Conservation (phyloP, 2,329 filamentous ascomycete species). For the Aspergillus cejpii region DNA sequence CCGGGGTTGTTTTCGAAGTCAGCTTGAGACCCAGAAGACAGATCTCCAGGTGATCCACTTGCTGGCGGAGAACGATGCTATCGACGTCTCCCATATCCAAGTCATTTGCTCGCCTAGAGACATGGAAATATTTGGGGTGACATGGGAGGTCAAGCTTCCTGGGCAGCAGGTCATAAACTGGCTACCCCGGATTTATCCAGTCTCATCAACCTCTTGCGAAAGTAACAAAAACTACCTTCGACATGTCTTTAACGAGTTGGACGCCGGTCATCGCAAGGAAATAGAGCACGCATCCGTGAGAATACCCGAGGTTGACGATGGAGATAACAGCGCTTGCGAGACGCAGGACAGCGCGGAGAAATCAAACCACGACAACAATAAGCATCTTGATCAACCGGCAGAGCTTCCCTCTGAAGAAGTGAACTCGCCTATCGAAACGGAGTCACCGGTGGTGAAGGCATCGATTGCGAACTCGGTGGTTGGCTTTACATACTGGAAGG, state of each 20-base stretch:
- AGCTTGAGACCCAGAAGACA: conserved; percentile 10
- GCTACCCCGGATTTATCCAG: conserved; percentile 25
- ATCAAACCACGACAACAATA: neutral
- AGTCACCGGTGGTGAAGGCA: neutral
- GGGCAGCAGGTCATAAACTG: conserved; percentile 13
- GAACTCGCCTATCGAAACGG: neutral
- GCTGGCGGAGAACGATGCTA: neutral
- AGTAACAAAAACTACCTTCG: conserved; percentile 10
- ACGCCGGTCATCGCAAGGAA: neutral
- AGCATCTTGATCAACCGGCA: neutral
- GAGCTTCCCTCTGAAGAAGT: neutral
- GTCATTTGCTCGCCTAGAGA: conserved; percentile 22
- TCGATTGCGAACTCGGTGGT: neutral
- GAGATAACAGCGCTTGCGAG: neutral
- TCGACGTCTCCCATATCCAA: conserved; percentile 19
- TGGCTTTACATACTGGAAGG: neutral
- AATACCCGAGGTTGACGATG: neutral
- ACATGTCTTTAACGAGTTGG: conserved; percentile 3
- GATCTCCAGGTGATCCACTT: conserved; percentile 19
- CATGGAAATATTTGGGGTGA: conserved; percentile 22
- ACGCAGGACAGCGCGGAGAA: neutral
- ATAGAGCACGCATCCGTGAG: neutral
- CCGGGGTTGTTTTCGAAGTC: conserved; percentile 19
- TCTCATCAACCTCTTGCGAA: conserved; percentile 6
- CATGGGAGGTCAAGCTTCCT: conserved; percentile 20